A percentile compares a stretch with the other conserved stretches of the same genome.
phyloP scores from a whole-genome alignment of 306 rosid species.

The Cucurbita maxima region DNA sequence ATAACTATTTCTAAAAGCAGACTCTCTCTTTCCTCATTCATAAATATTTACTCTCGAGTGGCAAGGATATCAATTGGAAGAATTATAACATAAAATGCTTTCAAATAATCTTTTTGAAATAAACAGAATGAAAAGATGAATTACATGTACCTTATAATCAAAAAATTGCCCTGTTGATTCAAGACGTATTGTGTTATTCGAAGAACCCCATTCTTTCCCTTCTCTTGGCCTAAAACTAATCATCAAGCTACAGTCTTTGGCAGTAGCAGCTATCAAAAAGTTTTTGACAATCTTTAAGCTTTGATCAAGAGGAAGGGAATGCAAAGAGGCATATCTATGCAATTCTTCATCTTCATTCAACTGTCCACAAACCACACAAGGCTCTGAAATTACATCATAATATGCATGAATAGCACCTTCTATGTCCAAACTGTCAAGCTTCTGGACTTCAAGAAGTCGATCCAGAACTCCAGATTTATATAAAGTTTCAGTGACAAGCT shows the following conservation, averaged over 20 bases:
- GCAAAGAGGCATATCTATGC: slow-evolving; percentile 41
- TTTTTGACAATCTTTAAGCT: slow-evolving; percentile 63
- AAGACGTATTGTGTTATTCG: slow-evolving; percentile 27
- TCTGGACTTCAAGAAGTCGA: slow-evolving; percentile 67
- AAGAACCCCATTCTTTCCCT: slow-evolving; percentile 30
- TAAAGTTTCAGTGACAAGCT: slow-evolving; percentile 58
- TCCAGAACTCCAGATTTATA: slow-evolving; percentile 49
- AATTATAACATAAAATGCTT: background rate
- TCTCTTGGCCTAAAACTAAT: slow-evolving; percentile 55
- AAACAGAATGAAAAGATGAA: background rate
- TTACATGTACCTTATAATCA: slow-evolving; percentile 56
- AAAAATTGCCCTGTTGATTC: slow-evolving; percentile 54
- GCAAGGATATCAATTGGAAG: background rate
- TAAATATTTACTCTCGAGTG: background rate
- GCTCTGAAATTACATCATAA: slow-evolving; percentile 53
- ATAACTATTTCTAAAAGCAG: background rate
- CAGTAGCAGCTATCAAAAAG: slow-evolving; percentile 71
- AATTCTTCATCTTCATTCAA: slow-evolving; percentile 29
- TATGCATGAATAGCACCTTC: slow-evolving; percentile 91
- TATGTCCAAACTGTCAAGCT: slow-evolving; percentile 70
- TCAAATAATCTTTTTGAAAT: background rate
- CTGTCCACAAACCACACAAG: slow-evolving; percentile 52
- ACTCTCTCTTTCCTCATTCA: background rate
- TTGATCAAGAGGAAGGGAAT: slow-evolving; percentile 62
- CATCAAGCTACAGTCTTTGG: slow-evolving; percentile 90